Base-by-base conservation (phyloP, 2,329 filamentous ascomycete species). In the Aaosphaeria arxii region DNA sequence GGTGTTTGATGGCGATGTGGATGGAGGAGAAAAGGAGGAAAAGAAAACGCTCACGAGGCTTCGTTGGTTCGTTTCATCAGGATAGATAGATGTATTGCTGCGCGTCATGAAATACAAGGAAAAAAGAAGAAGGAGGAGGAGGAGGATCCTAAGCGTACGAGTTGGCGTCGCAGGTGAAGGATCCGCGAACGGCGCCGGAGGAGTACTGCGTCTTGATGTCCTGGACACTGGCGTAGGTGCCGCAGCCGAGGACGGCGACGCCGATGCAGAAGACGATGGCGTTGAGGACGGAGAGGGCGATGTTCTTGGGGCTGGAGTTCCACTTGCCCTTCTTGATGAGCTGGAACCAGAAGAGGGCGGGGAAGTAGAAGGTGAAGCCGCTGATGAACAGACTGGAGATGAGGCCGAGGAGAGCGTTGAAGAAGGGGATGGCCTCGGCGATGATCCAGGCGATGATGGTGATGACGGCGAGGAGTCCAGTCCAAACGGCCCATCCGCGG, bases 371-470 rank as follows among this genome's bases (percentile, higher is more conserved):
- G 11, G 82, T 85, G 69, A 89, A 89, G 79, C 85, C 87, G 40
- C 77, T 82, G 35, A 81, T 83, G 56, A 88, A 87, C 2, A 87
- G 70, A 5, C 84, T 60, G 3, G 66, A 70, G 46, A 88, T 81
- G 36, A 89, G 70, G 32, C 81, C 82, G n/a, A 90, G 74, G 3
- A 90, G 74, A 43, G 82, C 79, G 63, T 82, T 83, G 73, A 89
- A 90, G 48, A 85, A 81, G 1, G 87, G 87, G 11, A 89, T 86
- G 0, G 83, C 83, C 62, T 86, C 80, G 6, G 86, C 84, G 48
- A 90, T 84, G 54, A 89, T 71, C 77, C 83, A 87, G 3, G 84
- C 84, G 5, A 88, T 56, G 29, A 82, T 59, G 76, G 85, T 88
- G 30, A 86, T 67, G 32, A 61, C 57, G 1, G 78, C 62, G 1